These are phyloP conservation scores for Inga oerstediana DNA, from an alignment of 306 rosid genomes.

Conservation along the genomic window DNA sequence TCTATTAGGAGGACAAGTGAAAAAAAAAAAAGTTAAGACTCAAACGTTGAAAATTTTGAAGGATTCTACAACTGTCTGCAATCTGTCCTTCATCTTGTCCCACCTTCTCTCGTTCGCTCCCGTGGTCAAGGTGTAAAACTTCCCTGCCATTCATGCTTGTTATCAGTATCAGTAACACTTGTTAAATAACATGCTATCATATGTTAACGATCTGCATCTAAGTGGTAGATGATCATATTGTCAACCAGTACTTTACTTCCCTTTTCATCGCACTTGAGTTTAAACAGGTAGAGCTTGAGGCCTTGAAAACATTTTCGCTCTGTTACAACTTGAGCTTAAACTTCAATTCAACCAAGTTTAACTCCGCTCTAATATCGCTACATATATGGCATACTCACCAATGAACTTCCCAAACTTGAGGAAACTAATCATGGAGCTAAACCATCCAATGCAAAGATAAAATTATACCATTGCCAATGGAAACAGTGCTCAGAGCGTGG, in stretches of 20 bases:
- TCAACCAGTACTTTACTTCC: background rate
- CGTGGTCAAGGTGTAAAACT: slow-evolving; percentile 81
- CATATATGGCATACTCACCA: background rate
- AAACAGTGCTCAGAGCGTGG: slow-evolving; percentile 84
- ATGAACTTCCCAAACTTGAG: background rate
- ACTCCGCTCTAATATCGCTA: background rate
- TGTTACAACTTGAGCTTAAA: background rate
- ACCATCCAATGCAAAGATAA: background rate
- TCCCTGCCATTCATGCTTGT: slow-evolving; percentile 62
- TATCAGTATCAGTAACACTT: background rate
- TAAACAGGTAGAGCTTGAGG: background rate
- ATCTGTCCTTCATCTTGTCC: slow-evolving; percentile 90
- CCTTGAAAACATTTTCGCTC: background rate
- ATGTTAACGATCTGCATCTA: background rate
- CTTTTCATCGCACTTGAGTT: background rate
- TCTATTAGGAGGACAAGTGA: slow-evolving; percentile 9
- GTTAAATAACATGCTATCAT: background rate
- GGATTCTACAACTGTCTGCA: slow-evolving; percentile 74
- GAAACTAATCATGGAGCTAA: background rate
- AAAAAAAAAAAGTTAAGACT: slow-evolving; percentile 19
- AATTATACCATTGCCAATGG: slow-evolving; percentile 80
- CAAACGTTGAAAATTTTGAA: slow-evolving; percentile 68
- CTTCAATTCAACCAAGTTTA: background rate
- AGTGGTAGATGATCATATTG: background rate
- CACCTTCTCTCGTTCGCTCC: slow-evolving; percentile 97